Evolutionary conservation across 345 rosid genomes (phyloP).

Genomic region (Aquilaria sinensis): DNA sequence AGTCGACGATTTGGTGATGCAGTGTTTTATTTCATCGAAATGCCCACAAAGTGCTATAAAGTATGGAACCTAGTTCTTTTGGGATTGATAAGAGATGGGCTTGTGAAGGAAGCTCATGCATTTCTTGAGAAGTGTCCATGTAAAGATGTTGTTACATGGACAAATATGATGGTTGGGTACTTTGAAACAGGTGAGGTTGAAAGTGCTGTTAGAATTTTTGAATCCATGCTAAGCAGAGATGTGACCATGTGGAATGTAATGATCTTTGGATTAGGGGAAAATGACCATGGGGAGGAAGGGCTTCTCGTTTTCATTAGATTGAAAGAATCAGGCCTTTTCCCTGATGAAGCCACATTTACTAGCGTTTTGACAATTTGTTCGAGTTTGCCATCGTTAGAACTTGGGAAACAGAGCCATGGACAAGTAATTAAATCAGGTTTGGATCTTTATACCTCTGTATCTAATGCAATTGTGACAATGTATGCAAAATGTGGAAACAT

Average conservation of each 20-base stretch:
- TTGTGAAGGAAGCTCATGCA: conserved; percentile 29
- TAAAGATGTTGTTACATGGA: conserved; percentile 25
- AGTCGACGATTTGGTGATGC: conserved; percentile 16
- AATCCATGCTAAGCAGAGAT: conserved; percentile 21
- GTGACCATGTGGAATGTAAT: conserved; percentile 34
- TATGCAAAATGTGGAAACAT: conserved; percentile 38
- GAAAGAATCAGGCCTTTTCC: conserved; percentile 21
- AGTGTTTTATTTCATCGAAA: conserved; percentile 19
- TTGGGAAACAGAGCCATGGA: conserved; percentile 31
- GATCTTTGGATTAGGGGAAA: conserved; percentile 35
- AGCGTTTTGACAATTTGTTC: conserved; percentile 39
- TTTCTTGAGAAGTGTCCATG: conserved; percentile 27
- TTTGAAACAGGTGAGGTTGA: conserved; percentile 24
- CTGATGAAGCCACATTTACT: conserved; percentile 37
- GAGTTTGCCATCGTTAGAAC: conserved; percentile 21
- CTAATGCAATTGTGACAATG: conserved; percentile 37
- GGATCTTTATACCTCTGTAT: conserved; percentile 20
- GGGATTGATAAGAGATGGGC: conserved; percentile 26
- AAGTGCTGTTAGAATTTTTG: conserved; percentile 23
- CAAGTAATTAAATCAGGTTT: conserved; percentile 24
- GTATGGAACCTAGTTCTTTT: conserved; percentile 27
- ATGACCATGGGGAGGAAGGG: conserved; percentile 33
- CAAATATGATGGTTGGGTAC: conserved; percentile 34
- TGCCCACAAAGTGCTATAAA: conserved; percentile 33
- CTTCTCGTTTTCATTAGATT: conserved; percentile 25